Base-by-base conservation (phyloP, 768 basidiomycete species). In the Lactarius deliciosus region DNA sequence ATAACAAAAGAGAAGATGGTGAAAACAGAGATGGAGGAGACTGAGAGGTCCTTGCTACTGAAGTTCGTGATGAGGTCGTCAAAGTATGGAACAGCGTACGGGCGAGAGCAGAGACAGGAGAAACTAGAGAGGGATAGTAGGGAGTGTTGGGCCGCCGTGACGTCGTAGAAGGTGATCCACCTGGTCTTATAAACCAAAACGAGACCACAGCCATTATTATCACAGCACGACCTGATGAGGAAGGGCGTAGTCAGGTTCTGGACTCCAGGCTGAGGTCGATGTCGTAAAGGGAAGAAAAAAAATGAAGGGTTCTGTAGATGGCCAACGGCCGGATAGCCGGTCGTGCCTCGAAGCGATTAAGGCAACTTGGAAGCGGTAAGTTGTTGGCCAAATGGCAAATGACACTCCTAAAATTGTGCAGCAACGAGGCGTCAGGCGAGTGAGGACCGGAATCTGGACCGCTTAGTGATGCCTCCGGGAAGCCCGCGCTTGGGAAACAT, bases 391-490 rank as follows among this genome's bases (percentile, higher is more conserved):
- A 67, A 64, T 67, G 9, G 66, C 66, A 16, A 63, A 67, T 67
- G 66, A 11, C 62, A 67, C 62, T 64, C 25, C 62, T 60, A 62
- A 64, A 63, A 67, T 43, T 54, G 62, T 13, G 20, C 62, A 47
- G 62, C 62, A 63, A 68, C 63, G 66, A 68, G 66, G 66, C 62
- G 22, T 60, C 10, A 36, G 36, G 36, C 36, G 36, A 36, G 36
- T 36, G 34, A 2, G 50, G 50, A 20, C 61, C 50, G 16, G 40
- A 38, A 60, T 68, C 66, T 64, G 62, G 66, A 68, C 45, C 58
- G 66, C 66, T 68, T 68, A 68, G 41, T 36, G 62, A 68, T 68
- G 30, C 6, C 25, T 68, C 66, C 66, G 66, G 41, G 25, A n/a
- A 68, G 34, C 16, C 28, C 66, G 66, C 66, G 50, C 5, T 47